phyloP scores from a whole-genome alignment of 2,329 filamentous ascomycete genomes.

The Pestalotiopsis sp. region DNA sequence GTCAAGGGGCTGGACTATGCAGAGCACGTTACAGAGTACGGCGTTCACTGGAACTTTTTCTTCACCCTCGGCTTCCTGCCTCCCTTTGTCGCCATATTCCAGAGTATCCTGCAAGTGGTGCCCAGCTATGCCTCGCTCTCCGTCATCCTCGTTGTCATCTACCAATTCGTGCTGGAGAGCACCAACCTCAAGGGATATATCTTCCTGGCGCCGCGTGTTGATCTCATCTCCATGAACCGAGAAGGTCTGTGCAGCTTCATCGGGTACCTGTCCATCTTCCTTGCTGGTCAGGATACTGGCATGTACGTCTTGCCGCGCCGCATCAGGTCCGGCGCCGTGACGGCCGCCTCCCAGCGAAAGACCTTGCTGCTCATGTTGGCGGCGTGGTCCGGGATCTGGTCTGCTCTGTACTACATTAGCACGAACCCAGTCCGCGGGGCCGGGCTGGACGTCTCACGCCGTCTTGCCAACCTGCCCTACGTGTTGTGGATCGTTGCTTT shows the following conservation, averaged over 20 bases:
- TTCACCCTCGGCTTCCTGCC: conserved; percentile 90
- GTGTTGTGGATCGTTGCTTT: conserved; percentile 90
- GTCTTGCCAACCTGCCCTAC: conserved; percentile 91
- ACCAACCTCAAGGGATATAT: conserved; percentile 82
- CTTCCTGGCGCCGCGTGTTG: conserved; percentile 74
- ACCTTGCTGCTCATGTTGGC: conserved; percentile 64
- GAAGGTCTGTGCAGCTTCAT: conserved; percentile 95
- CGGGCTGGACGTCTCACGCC: conserved; percentile 76
- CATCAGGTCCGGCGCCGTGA: conserved; percentile 41
- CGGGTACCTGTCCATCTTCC: conserved; percentile 92
- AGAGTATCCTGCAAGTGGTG: conserved; percentile 67
- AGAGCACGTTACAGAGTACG: conserved; percentile 96
- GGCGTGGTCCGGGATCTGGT: conserved; percentile 68
- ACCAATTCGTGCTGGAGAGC: conserved; percentile 74
- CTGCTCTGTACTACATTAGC: conserved; percentile 65
- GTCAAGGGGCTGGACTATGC: conserved; percentile 96
- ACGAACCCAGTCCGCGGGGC: conserved; percentile 71
- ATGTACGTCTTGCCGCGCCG: conserved; percentile 72
- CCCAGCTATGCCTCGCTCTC: conserved; percentile 78
- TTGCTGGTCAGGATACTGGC: conserved; percentile 82
- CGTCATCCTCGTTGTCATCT: conserved; percentile 65
- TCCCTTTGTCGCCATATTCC: conserved; percentile 83
- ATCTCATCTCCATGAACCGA: conserved; percentile 84
- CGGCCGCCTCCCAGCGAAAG: conserved; percentile 48
- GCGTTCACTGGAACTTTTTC: conserved; percentile 99